phyloP scores from a whole-genome alignment of 2,329 filamentous ascomycete genomes.

The Pyrenophora graminea region DNA sequence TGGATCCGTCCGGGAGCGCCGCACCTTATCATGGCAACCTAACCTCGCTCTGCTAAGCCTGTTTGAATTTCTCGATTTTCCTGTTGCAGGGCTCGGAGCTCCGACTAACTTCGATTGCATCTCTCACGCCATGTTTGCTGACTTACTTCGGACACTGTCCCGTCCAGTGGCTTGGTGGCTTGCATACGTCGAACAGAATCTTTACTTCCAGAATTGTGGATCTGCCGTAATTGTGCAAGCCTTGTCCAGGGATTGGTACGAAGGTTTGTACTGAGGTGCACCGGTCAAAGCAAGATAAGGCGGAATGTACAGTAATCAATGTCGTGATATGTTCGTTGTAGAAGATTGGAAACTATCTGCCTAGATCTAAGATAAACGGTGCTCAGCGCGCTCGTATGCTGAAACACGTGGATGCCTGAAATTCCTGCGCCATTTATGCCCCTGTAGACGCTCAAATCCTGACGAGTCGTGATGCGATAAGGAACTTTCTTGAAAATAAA shows the following conservation, averaged over 20 bases:
- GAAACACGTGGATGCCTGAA: slow-evolving; percentile 5
- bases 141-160: slow-evolving; percentile 9
- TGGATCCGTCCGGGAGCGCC: slow-evolving; percentile 6
- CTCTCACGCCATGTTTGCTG: neutral
- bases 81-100: slow-evolving; percentile 2
- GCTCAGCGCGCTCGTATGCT: slow-evolving; percentile 4
- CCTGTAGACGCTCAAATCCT: slow-evolving; percentile 10
- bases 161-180: slow-evolving; percentile 10
- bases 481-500: neutral
- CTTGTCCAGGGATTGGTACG: neutral
- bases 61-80: slow-evolving; percentile 3
- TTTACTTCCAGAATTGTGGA: slow-evolving; percentile 10
- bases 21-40: slow-evolving; percentile 11
- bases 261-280: neutral
- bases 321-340: slow-evolving; percentile 3
- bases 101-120: slow-evolving; percentile 2
- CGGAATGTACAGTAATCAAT: neutral
- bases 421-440: slow-evolving; percentile 9
- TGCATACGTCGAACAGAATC: slow-evolving; percentile 7
- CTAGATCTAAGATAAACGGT: neutral
- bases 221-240: neutral
- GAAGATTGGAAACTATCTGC: neutral
- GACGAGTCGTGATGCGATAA: slow-evolving; percentile 5
- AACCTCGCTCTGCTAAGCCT: slow-evolving; percentile 7
- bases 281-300: neutral